Base-by-base conservation (phyloP, 768 basidiomycete species). In the Termitomyces sp. region DNA sequence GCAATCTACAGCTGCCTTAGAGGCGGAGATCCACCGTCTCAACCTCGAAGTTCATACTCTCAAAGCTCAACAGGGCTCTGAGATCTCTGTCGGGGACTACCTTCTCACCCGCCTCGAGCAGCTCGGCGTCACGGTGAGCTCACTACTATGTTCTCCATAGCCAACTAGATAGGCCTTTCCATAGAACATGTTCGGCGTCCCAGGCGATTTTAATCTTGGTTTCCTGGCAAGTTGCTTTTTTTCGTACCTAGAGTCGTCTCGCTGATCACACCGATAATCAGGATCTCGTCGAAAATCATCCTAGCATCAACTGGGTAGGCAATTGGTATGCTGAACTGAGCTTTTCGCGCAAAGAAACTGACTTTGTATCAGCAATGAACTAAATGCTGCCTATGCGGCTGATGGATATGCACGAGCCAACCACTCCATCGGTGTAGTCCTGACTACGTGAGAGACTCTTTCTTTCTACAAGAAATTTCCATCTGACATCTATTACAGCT, bases 361-460 rank as follows among this genome's bases (percentile, higher is more conserved):
- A 49, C 4, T n/a, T n/a, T n/a, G 48, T n/a, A 9, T 6, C 8
- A 49, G 48, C 8, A 49, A 49, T 49, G 48, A 49, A 6, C n/a
- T 49, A 4, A 49, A 49, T 33, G 31, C 48, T 49, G 48, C 48
- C 12, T 49, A 49, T 49, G 48, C 48, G 18, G 48, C 48, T 6
- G 48, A 49, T 49, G 48, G 48, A 49, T 49, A 49, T n/a, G 48
- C 48, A 49, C 48, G 48, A n/a, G 48, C 48, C 18, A 49, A n/a
- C 16, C 33, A 49, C 6, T 49, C 48, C 0, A 49, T 49, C 1
- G 48, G 48, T 33, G 48, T 49, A 5, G 11, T 49, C 48, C n/a
- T 49, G 27, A 49, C 48, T n/a, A 49, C 48, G 48, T 49, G n/a
- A 31, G 48, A 49, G 30, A 20, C n/a, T 6, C 31, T 4, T 33